A percentile compares a stretch with the other conserved stretches of the same genome.
These are phyloP conservation scores for Leishmania martiniquensis DNA, from an alignment of 208 protist species.

Conservation along the genomic window DNA sequence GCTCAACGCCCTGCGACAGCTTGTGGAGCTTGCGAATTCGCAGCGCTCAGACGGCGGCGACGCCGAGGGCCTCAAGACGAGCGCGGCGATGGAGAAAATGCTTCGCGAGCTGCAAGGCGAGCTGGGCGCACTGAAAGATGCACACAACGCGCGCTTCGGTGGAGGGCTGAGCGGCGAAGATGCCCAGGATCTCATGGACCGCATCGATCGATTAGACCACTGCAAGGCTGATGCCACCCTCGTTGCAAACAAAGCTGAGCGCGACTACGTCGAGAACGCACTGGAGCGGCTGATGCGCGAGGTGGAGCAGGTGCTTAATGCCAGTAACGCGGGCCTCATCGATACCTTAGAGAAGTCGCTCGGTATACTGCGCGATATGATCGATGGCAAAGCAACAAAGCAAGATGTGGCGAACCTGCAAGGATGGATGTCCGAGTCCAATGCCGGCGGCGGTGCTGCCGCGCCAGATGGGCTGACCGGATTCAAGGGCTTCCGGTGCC, in stretches of 20 bases:
- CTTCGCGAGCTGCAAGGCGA: slow-evolving; percentile 75
- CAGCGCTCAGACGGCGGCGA: slow-evolving; percentile 21
- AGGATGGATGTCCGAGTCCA: slow-evolving; percentile 55
- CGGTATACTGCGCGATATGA: slow-evolving; percentile 91
- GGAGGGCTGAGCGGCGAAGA: slow-evolving; percentile 44
- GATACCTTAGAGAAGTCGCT: slow-evolving; percentile 92
- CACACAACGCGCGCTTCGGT: slow-evolving; percentile 10
- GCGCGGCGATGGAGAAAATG: slow-evolving; percentile 37
- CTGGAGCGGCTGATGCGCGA: slow-evolving; percentile 92
- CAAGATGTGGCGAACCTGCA: slow-evolving; percentile 82
- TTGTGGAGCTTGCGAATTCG: slow-evolving; percentile 48
- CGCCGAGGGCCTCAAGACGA: slow-evolving; percentile 7
- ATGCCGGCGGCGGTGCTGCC: slow-evolving; percentile 26
- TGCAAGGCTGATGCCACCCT: slow-evolving; percentile 88
- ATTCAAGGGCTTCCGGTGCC: slow-evolving; percentile 89
- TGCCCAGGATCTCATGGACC: slow-evolving; percentile 51
- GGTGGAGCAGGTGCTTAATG: slow-evolving; percentile 93
- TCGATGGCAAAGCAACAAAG: slow-evolving; percentile 89
- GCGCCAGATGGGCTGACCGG: slow-evolving; percentile 79
- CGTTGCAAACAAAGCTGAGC: slow-evolving; percentile 92
- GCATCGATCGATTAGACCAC: slow-evolving; percentile 79
- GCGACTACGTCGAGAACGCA: slow-evolving; percentile 92
- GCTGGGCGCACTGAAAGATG: slow-evolving; percentile 47
- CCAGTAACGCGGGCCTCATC: slow-evolving; percentile 90
- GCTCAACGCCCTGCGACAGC: slow-evolving; percentile 50